Conservation (phyloP, 148 eudicot genomes). For the Polygonum aviculare region DNA sequence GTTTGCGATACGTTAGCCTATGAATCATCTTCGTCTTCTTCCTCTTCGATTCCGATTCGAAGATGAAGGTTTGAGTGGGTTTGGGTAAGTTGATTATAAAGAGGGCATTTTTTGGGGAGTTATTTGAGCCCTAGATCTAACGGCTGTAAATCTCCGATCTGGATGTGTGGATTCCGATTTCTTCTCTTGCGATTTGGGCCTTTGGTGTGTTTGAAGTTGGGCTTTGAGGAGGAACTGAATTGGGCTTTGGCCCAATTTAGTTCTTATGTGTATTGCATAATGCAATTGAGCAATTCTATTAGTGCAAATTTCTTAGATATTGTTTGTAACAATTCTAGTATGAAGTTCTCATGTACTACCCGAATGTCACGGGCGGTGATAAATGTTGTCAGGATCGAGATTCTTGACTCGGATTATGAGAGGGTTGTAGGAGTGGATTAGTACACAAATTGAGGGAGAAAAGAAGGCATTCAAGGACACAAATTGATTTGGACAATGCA, state of each 20-base stretch:
- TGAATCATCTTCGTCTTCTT: conserved; percentile 3
- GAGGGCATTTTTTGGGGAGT: not conserved
- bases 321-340: too few relatives aligned
- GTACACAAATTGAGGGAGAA: too few relatives aligned
- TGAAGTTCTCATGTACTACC: too few relatives aligned
- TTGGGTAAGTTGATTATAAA: not conserved
- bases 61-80: not conserved
- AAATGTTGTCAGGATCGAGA: too few relatives aligned
- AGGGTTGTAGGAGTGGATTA: too few relatives aligned
- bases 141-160: not conserved
- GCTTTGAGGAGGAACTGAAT: not conserved
- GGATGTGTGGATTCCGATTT: not conserved
- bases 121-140: not conserved
- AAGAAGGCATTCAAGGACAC: too few relatives aligned
- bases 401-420: too few relatives aligned
- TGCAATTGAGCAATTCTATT: too few relatives aligned
- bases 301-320: too few relatives aligned
- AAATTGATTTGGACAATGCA: too few relatives aligned
- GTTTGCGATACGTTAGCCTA: conserved; percentile 31
- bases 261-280: too few relatives aligned
- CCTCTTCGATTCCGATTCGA: not conserved
- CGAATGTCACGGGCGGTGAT: too few relatives aligned
- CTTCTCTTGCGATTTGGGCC: not conserved
- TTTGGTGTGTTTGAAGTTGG: not conserved
- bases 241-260: not conserved